Percentiles rank a stretch among this genome's conserved stretches.
phyloP scores from a whole-genome alignment of 495 filamentous ascomycete species.

The Daldinia childiae region DNA sequence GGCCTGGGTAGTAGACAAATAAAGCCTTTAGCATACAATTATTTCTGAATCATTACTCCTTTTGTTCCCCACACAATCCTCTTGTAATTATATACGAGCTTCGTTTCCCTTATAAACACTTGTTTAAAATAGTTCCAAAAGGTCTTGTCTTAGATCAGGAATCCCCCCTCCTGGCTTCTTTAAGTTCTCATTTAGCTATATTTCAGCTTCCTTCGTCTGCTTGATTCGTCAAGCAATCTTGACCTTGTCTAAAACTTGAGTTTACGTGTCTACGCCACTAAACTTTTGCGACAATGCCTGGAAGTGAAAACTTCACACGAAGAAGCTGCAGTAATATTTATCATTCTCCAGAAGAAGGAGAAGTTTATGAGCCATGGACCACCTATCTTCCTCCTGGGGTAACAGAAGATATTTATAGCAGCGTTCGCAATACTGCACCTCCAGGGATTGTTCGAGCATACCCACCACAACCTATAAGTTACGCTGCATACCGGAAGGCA shows the following conservation, averaged over 20 bases:
- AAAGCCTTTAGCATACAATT: background rate
- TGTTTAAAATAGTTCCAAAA: background rate
- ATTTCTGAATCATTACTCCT: background rate
- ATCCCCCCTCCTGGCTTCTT: background rate
- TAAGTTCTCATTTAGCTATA: background rate
- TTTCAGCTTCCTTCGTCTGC: background rate
- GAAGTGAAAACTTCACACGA: background rate
- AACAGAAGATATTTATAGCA: background rate
- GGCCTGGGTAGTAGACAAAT: background rate
- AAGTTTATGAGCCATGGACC: background rate
- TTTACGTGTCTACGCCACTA: background rate
- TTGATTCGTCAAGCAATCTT: background rate
- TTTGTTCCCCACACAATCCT: background rate
- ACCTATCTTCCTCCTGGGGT: background rate
- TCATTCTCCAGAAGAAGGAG: background rate
- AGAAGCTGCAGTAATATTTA: background rate
- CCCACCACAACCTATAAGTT: background rate
- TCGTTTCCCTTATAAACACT: background rate
- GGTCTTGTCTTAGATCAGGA: background rate
- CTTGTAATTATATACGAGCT: background rate
- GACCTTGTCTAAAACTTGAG: no score
- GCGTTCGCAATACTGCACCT: background rate
- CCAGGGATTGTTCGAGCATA: background rate
- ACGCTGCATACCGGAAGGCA: background rate
- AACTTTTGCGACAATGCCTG: background rate